Evolutionary conservation across 352 stramenopile species (phyloP), one percentile per base, ranked within the genome.

Genomic region (Stramenopiles sp.): DNA sequence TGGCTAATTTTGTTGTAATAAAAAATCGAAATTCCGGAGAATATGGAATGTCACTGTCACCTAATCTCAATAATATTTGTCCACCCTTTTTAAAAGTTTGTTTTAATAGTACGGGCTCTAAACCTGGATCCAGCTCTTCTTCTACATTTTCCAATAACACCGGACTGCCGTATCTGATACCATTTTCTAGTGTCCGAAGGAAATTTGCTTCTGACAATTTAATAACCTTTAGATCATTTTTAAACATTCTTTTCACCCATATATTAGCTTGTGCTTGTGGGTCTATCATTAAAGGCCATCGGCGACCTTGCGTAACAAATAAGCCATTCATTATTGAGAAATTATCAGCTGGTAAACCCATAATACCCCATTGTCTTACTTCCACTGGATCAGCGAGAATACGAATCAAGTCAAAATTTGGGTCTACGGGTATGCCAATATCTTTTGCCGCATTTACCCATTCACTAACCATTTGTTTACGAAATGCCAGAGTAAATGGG

Each of bases 71-170:
- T 18, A 88, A 40, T 7, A 64, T 55, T 40, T 81, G 67, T 0
- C 74, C 74, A 1, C 62, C 58, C n/a, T 67, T 61, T 44, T 87
- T 87, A 45, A 87, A 87, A 2, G 80, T 53, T 45, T 87, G 68
- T 44, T 88, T 84, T 10, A 85, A 53, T 15, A 88, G 52, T 19
- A 87, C 64, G 3, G 72, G 71, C 41, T 87, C 71, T 2, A 88
- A 57, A 3, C 66, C 71, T n/a, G 72, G 68, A 52, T 88, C 72
- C 15, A 88, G 48, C 22, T 73, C 58, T 42, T 88, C 68, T 28
- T 77, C 70, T n/a, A 88, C 68, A 43, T 88, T 88, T 44, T 88
- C 72, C 0, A 88, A 55, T 37, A 88, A 52, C 23, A 88, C 70
- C 0, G 72, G 72, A 0, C 64, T 61, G 0, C 72, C 72, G 23